Percentiles rank a stretch among this genome's conserved stretches.
These are phyloP conservation scores for Nothomitra cinnamomea DNA, from an alignment of 2,329 filamentous ascomycete genomes.

Conservation along the genomic window DNA sequence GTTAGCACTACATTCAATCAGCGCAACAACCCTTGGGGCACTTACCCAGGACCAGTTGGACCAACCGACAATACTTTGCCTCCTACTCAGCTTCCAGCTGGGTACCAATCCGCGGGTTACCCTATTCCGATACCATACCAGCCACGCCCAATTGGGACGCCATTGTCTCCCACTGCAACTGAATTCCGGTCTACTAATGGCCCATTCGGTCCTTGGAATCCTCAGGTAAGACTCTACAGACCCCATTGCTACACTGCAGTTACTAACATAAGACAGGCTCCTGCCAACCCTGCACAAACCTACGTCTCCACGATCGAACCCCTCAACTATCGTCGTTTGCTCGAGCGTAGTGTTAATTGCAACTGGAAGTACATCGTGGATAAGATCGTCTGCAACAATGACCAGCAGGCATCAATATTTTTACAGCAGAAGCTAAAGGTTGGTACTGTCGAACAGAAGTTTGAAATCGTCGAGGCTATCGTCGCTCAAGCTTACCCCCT, in stretches of 20 bases:
- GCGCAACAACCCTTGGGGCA: background rate
- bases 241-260: background rate
- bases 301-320: constrained; percentile 81
- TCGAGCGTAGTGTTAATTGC: constrained; percentile 91
- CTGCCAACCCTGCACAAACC: constrained; percentile 44
- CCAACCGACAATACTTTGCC: constrained; percentile 7
- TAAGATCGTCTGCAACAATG: constrained; percentile 98
- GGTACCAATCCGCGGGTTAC: constrained; percentile 1
- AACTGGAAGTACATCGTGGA: constrained; percentile 99
- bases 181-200: constrained; percentile 22
- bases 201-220: constrained; percentile 20
- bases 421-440: constrained; percentile 98
- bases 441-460: constrained; percentile 86
- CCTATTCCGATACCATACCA: constrained; percentile 12
- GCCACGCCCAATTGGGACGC: constrained; percentile 22
- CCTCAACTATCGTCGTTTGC: constrained; percentile 84
- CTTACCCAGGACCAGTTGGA: background rate
- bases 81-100: constrained; percentile 15
- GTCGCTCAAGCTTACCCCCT: constrained; percentile 85
- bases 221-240: constrained; percentile 6
- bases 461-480: constrained; percentile 91
- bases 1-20: constrained; percentile 19
- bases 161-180: constrained; percentile 28
- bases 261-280: constrained; percentile 24
- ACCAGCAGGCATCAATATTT: constrained; percentile 97